Conservation (phyloP, 2,329 filamentous ascomycete species). For the Cadophora sp. region DNA sequence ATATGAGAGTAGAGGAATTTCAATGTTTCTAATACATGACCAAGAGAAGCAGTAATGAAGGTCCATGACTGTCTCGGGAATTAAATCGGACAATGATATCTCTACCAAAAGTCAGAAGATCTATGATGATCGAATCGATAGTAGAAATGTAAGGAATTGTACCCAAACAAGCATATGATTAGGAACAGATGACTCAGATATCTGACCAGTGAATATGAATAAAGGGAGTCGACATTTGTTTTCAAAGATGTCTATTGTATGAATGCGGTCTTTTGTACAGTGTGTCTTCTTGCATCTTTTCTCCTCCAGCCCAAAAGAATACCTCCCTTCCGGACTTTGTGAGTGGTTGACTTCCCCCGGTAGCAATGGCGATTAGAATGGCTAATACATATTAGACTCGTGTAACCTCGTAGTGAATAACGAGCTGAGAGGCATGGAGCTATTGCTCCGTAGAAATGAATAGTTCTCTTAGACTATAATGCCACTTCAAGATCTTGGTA, state of each 20-base stretch:
- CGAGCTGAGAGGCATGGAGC: not conserved
- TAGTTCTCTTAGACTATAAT: not conserved
- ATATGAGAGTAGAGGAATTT: not conserved
- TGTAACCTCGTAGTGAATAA: not conserved
- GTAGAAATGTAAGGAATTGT: not conserved
- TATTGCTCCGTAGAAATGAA: not conserved
- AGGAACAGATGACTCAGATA: not conserved
- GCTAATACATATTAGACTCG: conserved; percentile 21
- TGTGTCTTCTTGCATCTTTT: conserved; percentile 19
- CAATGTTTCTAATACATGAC: too few relatives aligned
- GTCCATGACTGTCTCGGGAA: not conserved
- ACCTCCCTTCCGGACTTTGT: conserved; percentile 5
- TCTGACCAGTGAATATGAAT: not conserved
- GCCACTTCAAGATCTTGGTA: not conserved
- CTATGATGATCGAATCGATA: not conserved
- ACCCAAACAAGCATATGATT: not conserved
- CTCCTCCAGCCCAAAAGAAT: conserved; percentile 14
- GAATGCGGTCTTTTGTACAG: conserved; percentile 33
- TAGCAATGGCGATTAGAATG: conserved; percentile 21
- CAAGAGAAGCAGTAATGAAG: too few relatives aligned
- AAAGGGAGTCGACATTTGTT: not conserved
- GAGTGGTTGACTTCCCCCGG: not conserved
- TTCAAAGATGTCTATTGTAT: conserved; percentile 33
- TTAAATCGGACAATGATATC: not conserved
- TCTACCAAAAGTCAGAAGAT: not conserved